These are phyloP conservation scores for Nectriaceae sp. DNA, from an alignment of 2,329 filamentous ascomycete genomes.

Conservation along the genomic window DNA sequence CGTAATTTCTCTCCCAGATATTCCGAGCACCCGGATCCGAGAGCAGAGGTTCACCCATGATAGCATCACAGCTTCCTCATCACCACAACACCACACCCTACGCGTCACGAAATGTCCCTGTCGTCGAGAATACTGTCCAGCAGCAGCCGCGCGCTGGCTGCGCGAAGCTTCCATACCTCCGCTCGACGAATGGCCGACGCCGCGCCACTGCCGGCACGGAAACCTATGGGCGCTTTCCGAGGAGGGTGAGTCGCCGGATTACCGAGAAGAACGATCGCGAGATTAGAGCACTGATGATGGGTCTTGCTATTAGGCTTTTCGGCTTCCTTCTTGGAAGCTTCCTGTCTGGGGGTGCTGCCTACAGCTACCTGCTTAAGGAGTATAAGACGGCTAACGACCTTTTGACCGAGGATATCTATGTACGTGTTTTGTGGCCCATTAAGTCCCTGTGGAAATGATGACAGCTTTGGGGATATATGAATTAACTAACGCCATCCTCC, in stretches of 20 bases:
- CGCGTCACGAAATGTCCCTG: conserved; percentile 39
- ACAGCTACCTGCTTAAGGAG: conserved; percentile 91
- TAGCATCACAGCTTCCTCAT: conserved; percentile 18
- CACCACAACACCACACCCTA: conserved; percentile 12
- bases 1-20: conserved; percentile 17
- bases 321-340: conserved; percentile 88
- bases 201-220: conserved; percentile 54
- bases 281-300: conserved; percentile 8
- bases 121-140: conserved; percentile 47
- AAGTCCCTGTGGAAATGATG: neutral
- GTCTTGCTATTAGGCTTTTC: conserved; percentile 64
- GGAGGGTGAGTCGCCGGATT: conserved; percentile 53
- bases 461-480: neutral
- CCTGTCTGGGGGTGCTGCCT: conserved; percentile 77
- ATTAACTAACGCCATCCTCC: conserved; percentile 2
- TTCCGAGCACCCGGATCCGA: conserved; percentile 28
- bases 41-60: conserved; percentile 9
- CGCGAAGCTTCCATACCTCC: conserved; percentile 53
- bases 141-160: conserved; percentile 40
- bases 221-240: conserved; percentile 62
- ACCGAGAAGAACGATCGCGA: neutral
- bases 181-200: conserved; percentile 46
- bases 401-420: conserved; percentile 93
- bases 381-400: conserved; percentile 94
- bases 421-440: conserved; percentile 51